Conservation (phyloP, 1,139 yeast species). For the Taphrina populina region DNA sequence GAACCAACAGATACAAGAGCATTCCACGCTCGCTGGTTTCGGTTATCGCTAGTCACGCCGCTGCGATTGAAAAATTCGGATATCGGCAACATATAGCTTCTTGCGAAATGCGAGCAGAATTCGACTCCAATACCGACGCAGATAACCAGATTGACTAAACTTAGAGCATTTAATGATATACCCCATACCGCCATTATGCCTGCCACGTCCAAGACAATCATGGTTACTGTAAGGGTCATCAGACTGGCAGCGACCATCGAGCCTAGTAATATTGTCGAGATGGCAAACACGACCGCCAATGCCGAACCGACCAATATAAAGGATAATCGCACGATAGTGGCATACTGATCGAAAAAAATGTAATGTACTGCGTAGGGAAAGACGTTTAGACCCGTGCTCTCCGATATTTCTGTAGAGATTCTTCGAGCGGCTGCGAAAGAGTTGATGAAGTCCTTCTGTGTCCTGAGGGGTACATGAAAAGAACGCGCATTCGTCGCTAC, state of each 20-base stretch:
- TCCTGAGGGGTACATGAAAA: conserved; percentile 74
- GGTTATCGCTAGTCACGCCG: conserved; percentile 8
- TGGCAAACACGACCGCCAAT: conserved; percentile 54
- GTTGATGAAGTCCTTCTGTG: conserved; percentile 78
- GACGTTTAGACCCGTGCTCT: conserved; percentile 53
- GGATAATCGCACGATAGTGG: conserved; percentile 59
- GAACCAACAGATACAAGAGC: conserved; percentile 78
- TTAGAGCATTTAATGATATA: conserved; percentile 81
- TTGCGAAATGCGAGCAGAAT: conserved; percentile 81
- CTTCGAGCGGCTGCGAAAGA: conserved; percentile 77
- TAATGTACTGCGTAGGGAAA: conserved; percentile 93
- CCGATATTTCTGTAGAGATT: conserved; percentile 59
- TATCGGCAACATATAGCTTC: conserved; percentile 61
- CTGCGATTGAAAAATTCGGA: conserved; percentile 34
- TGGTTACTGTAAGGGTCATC: conserved; percentile 58
- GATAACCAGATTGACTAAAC: conserved; percentile 80
- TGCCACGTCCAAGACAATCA: conserved; percentile 69
- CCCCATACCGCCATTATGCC: conserved; percentile 76
- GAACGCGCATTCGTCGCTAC: conserved; percentile 70
- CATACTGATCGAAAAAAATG: conserved; percentile 86
- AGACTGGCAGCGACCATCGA: conserved; percentile 61
- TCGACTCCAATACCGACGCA: conserved; percentile 93
- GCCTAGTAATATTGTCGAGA: conserved; percentile 63
- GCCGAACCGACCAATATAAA: conserved; percentile 59
- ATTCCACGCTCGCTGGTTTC: conserved; percentile 53